Percentiles rank a stretch among this genome's conserved stretches.
These are phyloP conservation scores for Uronychia binucleata DNA, from an alignment of 73 alveolate genomes.

Conservation along the genomic window DNA sequence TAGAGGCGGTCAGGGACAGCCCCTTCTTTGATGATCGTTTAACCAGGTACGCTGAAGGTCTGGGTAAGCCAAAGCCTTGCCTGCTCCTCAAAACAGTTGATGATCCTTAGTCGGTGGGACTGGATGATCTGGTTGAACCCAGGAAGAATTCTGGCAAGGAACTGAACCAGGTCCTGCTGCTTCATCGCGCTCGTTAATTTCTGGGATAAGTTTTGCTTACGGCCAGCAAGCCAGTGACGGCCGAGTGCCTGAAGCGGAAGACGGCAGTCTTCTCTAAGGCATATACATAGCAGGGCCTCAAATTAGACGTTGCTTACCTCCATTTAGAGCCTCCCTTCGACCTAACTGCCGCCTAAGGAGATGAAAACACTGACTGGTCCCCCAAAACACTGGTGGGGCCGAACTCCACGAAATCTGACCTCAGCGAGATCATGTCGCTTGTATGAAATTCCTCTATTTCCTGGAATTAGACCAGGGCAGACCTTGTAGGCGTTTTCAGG, in stretches of 20 bases:
- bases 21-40: conserved; percentile 48
- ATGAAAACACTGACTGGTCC: background rate
- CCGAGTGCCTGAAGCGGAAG: background rate
- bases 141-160: background rate
- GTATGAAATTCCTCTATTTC: background rate
- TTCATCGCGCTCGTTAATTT: background rate
- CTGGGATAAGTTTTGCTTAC: background rate
- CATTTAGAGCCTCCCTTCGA: background rate
- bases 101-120: background rate
- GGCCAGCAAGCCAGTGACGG: background rate
- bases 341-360: background rate
- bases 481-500: too few species aligned
- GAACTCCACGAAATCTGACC: background rate
- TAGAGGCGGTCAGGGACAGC: conserved; percentile 35
- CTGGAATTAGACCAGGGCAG: too few species aligned
- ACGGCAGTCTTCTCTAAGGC: background rate
- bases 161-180: background rate
- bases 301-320: background rate
- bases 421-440: background rate
- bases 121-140: background rate
- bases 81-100: background rate
- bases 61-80: too few species aligned
- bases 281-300: background rate
- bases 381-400: background rate
- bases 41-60: conserved; percentile 26